Evolutionary conservation across 2,329 filamentous ascomycete species (phyloP), one percentile per base, ranked within the genome.

Genomic region (Epichloe uncinata): DNA sequence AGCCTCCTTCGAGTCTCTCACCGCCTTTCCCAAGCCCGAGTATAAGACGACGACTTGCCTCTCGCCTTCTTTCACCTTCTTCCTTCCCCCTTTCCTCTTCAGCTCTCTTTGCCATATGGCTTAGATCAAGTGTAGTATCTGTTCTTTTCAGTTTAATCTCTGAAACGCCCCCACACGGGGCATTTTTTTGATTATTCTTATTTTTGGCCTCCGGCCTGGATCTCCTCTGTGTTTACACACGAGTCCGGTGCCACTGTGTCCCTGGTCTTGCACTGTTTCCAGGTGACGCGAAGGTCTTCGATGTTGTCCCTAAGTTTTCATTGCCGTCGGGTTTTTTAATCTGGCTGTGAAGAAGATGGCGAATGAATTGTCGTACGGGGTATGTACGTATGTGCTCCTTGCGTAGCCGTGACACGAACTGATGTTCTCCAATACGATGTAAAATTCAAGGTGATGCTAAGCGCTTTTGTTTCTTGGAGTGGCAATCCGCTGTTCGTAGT

Each of bases 61-160:
- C 42, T 22, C 16, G 13, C 15, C 35, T 8, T n/a, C 35, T 20
- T n/a, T 15, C 7, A 3, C 1, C 5, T 1, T 2, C 40, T 20
- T 40, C 22, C 49, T 55, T 56, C 49, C 62, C 58, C 51, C 56
- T 58, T 62, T 61, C 56, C 54, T 63, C 63, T 54, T 62, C 60
- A 67, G 65, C 64, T 67, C 65, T 66, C 64, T 67, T 67, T 67
- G 65, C 64, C 71, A 71, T 74, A 74, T 78, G 75, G 79, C 79
- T 85, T 85, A 87, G 84, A 87, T 87, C 84, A 87, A 87, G 83
- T 87, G 83, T 87, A 87, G 84, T 87, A 87, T 86, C 83, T 87
- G 84, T 89, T 89, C 84, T 89, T 88, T 85, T 87, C 82, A 89
- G 85, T 87, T 89, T 90, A 88, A 89, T 88, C 82, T 84, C 85